Conservation (phyloP, 163 green algal genomes). For the Scenedesmus sp. region DNA sequence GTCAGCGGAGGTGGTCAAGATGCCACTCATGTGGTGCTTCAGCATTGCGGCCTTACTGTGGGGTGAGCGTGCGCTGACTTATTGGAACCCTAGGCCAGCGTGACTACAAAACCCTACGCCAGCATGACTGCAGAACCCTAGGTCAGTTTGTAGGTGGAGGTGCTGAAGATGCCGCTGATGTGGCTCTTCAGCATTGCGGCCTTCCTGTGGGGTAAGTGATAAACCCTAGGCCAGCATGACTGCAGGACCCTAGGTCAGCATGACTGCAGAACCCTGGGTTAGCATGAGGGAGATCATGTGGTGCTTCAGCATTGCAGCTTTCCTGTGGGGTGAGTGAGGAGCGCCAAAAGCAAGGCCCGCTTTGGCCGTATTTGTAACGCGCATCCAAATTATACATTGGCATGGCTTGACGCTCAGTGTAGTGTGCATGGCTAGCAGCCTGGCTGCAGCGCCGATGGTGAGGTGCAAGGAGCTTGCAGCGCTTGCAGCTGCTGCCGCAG, state of each 20-base stretch:
- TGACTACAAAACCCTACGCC: too few species aligned
- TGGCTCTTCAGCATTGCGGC: conserved; percentile 3
- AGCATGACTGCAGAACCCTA: too few species aligned
- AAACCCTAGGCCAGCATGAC: not conserved
- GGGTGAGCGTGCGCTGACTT: not conserved
- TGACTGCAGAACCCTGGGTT: too few species aligned
- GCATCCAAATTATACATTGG: too few species aligned
- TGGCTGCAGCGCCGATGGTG: too few species aligned
- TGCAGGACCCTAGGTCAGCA: too few species aligned
- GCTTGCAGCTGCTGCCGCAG: not conserved
- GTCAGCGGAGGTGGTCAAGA: not conserved
- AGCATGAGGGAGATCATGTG: too few species aligned
- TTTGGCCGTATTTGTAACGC: not conserved
- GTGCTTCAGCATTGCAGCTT: not conserved
- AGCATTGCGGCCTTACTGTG: not conserved
- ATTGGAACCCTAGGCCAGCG: not conserved
- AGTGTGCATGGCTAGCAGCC: too few species aligned
- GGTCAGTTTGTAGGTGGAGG: not conserved
- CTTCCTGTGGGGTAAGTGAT: not conserved
- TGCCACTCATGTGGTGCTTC: conserved; percentile 28
- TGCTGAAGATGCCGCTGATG: not conserved
- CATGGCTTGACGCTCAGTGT: too few species aligned
- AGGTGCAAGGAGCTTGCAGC: too few species aligned
- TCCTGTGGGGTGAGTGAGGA: not conserved
- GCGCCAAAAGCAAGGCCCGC: too few species aligned